A percentile compares a stretch with the other conserved stretches of the same genome.
Conservation (phyloP, 768 basidiomycete species). For the Amyloporia xantha region DNA sequence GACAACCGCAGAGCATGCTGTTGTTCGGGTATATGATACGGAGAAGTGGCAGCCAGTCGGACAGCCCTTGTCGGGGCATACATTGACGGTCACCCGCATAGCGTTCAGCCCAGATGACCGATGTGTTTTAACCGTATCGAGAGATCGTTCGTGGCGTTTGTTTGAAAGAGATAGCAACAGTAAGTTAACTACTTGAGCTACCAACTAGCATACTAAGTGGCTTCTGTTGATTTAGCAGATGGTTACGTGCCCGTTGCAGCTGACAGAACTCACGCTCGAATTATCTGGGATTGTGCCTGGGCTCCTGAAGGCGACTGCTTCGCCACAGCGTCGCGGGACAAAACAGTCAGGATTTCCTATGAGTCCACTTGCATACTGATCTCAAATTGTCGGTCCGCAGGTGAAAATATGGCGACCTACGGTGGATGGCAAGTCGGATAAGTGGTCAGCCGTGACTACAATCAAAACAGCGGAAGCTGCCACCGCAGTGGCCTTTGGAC, state of each 20-base stretch:
- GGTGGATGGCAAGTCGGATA: conserved; percentile 19
- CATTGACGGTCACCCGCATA: conserved; percentile 84
- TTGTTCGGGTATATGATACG: conserved; percentile 77
- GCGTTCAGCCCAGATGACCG: conserved; percentile 84
- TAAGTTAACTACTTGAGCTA: background rate
- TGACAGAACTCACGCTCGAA: conserved; percentile 84
- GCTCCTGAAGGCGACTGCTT: conserved; percentile 69
- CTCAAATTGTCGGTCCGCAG: conserved; percentile 36
- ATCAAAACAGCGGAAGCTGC: conserved; percentile 72
- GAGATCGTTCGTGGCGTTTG: conserved; percentile 89
- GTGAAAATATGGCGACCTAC: conserved; percentile 73
- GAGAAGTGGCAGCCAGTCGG: conserved; percentile 65
- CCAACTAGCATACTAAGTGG: background rate
- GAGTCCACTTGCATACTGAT: background rate
- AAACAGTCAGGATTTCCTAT: conserved; percentile 48
- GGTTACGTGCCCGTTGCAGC: conserved; percentile 59
- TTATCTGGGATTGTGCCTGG: conserved; percentile 97
- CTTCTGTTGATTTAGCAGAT: conserved; percentile 4
- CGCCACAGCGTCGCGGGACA: conserved; percentile 92
- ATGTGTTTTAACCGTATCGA: conserved; percentile 74
- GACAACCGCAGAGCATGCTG: conserved; percentile 81
- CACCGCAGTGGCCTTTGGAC: conserved; percentile 71
- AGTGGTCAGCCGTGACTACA: conserved; percentile 54
- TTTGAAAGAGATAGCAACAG: conserved; percentile 38
- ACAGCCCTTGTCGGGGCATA: conserved; percentile 72